Evolutionary conservation across 306 rosid genomes (phyloP), one percentile per base, ranked within the genome.

Genomic region (Trifolium dubium): DNA sequence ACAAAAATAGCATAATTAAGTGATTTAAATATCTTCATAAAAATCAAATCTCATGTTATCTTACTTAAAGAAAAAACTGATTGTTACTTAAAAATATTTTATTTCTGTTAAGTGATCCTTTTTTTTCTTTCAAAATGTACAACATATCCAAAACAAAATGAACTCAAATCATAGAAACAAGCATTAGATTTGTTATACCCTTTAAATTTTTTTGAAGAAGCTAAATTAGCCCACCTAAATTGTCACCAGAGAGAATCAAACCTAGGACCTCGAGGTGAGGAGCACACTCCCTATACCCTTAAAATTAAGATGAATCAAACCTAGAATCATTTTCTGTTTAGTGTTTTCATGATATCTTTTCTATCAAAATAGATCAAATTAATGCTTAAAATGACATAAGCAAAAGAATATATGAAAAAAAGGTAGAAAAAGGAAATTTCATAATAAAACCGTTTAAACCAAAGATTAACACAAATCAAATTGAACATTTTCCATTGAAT

Each of bases 381-480:
- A 54, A 14, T 47, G 43, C 19, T 61, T 5, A 47, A 80, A 73
- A 49, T 40, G 55, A 58, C 65, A 64, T 31, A n/a, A 15, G 32
- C 18, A 23, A 61, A 62, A 51, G 13, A 8, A 28, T 23, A 23
- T 0, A 11, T 29, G 19, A 6, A 55, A 31, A 0, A 60, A 51
- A 0, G 3, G 49, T 23, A 35, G 11, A 19, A 67, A 47, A 10
- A 8, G 31, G 65, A 44, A 46, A 4, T 8, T 73, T 40, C 78
- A 40, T 15, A 59, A 63, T 63, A 64, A 64, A 35, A 41, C 5
- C 12, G 8, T 35, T 6, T 47, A 55, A 60, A 66, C 46, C 9
- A 58, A 46, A 74, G 12, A 55, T 62, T 64, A 71, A 47, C 63
- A 12, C 32, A 65, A 71, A 67, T 65, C 77, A 79, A 85, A 72